These are phyloP conservation scores for Triticum dicoccoides DNA, from an alignment of 176 grass and related monocot genomes.

Conservation along the genomic window DNA sequence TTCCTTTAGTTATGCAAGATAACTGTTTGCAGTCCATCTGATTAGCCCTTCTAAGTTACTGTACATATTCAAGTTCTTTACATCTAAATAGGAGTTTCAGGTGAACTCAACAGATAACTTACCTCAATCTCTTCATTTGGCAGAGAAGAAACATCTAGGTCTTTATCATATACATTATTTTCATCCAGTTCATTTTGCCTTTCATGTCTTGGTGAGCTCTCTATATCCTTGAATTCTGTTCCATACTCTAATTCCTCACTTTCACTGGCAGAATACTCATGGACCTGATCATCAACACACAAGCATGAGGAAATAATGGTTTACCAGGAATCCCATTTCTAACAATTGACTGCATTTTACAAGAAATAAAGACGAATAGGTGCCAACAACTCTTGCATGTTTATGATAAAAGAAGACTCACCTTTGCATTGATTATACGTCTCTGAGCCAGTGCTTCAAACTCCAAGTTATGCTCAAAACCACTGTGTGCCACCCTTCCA, in stretches of 20 bases:
- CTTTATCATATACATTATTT: conserved; percentile 45
- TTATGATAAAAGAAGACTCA: conserved; percentile 9
- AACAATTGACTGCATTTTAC: conserved; percentile 35
- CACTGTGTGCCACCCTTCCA: conserved; percentile 23
- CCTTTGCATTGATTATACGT: conserved; percentile 39
- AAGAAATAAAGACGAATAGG: conserved; percentile 17
- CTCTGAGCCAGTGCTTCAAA: conserved; percentile 44
- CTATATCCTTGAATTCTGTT: conserved; percentile 50
- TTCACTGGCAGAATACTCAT: conserved; percentile 46
- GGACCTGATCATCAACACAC: conserved; percentile 27
- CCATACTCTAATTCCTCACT: conserved; percentile 60
- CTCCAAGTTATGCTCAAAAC: conserved; percentile 45
- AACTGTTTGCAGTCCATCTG: not conserved
- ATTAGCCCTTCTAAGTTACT: not conserved
- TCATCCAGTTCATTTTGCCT: conserved; percentile 48
- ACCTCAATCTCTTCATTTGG: conserved; percentile 53
- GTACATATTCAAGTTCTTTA: not conserved
- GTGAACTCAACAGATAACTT: not conserved
- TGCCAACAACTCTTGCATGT: not conserved
- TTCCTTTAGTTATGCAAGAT: not conserved
- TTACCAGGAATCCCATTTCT: conserved; percentile 34
- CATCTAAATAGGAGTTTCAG: not conserved
- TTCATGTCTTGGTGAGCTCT: conserved; percentile 32
- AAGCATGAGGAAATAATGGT: conserved; percentile 28
- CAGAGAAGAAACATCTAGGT: conserved; percentile 31